phyloP scores from a whole-genome alignment of 2,329 filamentous ascomycete species.

The Penicillium hordei region DNA sequence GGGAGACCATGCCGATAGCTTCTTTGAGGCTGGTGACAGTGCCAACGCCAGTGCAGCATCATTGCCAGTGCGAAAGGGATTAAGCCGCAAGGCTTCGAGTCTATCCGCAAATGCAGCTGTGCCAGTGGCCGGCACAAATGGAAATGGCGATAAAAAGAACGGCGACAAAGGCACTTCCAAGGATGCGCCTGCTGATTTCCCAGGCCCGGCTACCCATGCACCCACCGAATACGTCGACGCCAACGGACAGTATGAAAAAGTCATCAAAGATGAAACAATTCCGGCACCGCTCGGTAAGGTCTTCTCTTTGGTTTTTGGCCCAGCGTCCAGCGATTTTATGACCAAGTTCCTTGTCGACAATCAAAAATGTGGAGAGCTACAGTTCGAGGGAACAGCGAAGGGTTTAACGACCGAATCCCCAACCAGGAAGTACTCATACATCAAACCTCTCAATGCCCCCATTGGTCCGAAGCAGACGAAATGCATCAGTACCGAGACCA shows the following conservation, averaged over 20 bases:
- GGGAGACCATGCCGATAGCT: constrained; percentile 59
- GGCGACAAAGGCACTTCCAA: constrained; percentile 49
- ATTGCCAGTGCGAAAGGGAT: constrained; percentile 48
- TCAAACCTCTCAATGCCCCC: constrained; percentile 79
- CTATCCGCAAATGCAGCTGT: constrained; percentile 35
- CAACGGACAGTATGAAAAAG: constrained; percentile 76
- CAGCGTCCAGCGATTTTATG: constrained; percentile 77
- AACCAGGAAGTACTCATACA: constrained; percentile 76
- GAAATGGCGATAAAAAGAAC: constrained; percentile 43
- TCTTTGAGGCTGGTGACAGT: constrained; percentile 57
- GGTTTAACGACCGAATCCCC: constrained; percentile 74
- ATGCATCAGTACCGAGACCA: constrained; percentile 79
- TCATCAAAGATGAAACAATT: constrained; percentile 81
- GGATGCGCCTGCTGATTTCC: constrained; percentile 62
- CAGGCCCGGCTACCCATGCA: constrained; percentile 76
- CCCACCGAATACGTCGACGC: constrained; percentile 83
- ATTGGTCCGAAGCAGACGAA: constrained; percentile 95
- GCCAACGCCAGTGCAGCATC: constrained; percentile 54
- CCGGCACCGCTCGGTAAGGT: constrained; percentile 87
- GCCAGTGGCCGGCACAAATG: constrained; percentile 39
- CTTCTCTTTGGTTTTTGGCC: constrained; percentile 83
- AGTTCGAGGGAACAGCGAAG: constrained; percentile 77
- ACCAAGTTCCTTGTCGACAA: constrained; percentile 80
- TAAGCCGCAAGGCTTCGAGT: constrained; percentile 71
- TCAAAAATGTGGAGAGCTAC: constrained; percentile 85